Evolutionary conservation across 345 rosid species (phyloP).

Genomic region (rapeseed (Brassica napus)): Da-Ae NC_063450.1:52168001-52168500

Average conservation of each 20-base stretch:
- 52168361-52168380: slow-evolving; percentile 61
- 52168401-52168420: slow-evolving; percentile 60
- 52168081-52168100: slow-evolving; percentile 38
- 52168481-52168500: slow-evolving; percentile 47
- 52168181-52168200: slow-evolving; percentile 32
- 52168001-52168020: slow-evolving; percentile 23
- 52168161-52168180: slow-evolving; percentile 35
- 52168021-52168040: slow-evolving; percentile 4
- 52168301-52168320: slow-evolving; percentile 37
- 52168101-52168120: slow-evolving; percentile 48
- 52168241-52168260: slow-evolving; percentile 26
- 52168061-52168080: neutral
- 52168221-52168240: slow-evolving; percentile 16
- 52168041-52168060: slow-evolving; percentile 10
- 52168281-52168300: neutral
- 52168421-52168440: slow-evolving; percentile 55
- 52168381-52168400: slow-evolving; percentile 81
- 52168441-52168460: slow-evolving; percentile 50
- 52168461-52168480: slow-evolving; percentile 67
- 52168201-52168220: slow-evolving; percentile 21
- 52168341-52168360: slow-evolving; percentile 64
- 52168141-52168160: slow-evolving; percentile 41
- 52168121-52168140: slow-evolving; percentile 41
- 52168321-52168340: slow-evolving; percentile 56
- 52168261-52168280: slow-evolving; percentile 18